Percentiles rank a stretch among this genome's conserved stretches.
phyloP scores from a whole-genome alignment of 345 rosid species.

The Brassica carinata region DNA sequence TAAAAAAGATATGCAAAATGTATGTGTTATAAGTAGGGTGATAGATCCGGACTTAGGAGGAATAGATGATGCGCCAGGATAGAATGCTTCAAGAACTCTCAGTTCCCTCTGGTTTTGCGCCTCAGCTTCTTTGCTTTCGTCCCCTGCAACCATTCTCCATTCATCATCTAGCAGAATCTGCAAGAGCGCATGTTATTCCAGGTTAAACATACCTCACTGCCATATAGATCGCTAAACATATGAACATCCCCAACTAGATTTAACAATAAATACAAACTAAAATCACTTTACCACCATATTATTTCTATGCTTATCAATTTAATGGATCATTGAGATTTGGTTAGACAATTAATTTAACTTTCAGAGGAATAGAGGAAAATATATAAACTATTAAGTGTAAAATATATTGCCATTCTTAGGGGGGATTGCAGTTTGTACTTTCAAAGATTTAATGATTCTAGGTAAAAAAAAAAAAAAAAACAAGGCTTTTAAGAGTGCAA shows the following conservation, averaged over 20 bases:
- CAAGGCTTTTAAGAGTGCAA: background rate
- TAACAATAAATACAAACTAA: background rate
- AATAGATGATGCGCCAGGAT: slow-evolving; percentile 84
- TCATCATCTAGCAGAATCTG: slow-evolving; percentile 58
- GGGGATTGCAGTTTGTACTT: background rate
- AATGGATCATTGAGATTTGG: background rate
- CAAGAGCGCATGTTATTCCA: slow-evolving; percentile 33
- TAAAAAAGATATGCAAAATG: background rate
- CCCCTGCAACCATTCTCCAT: slow-evolving; percentile 94
- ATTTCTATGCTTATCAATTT: background rate
- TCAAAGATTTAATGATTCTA: slow-evolving; percentile 17
- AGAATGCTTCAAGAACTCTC: slow-evolving; percentile 94
- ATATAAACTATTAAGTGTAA: background rate
- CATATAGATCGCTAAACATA: slow-evolving; percentile 2
- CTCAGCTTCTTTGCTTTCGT: slow-evolving; percentile 81
- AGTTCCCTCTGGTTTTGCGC: slow-evolving; percentile 75
- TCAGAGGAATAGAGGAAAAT: background rate
- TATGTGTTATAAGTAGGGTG: slow-evolving; percentile 11
- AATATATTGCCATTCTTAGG: background rate
- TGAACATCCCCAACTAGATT: slow-evolving; percentile 20
- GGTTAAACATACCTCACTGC: slow-evolving; percentile 17
- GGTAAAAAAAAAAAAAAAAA: background rate
- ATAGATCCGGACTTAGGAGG: slow-evolving; percentile 67
- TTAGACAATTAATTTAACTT: background rate
- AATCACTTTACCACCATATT: background rate